A percentile compares a stretch with the other conserved stretches of the same genome.
These are phyloP conservation scores for Coemansia sp. DNA, from an alignment of 192 early-diverging fungal species.

Conservation along the genomic window DNA sequence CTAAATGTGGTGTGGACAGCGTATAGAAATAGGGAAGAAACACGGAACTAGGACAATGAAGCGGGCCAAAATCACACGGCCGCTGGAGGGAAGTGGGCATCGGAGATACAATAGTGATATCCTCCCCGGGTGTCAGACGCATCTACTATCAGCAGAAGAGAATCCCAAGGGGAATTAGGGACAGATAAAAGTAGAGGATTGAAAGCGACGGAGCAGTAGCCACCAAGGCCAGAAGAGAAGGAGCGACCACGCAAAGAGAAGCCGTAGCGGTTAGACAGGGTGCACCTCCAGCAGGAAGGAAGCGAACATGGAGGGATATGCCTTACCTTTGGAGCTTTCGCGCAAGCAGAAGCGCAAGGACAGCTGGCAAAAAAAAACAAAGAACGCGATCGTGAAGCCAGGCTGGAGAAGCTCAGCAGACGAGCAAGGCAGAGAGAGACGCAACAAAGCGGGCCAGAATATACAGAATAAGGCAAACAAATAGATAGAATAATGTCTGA, in stretches of 20 bases:
- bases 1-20: background rate
- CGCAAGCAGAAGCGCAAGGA: background rate
- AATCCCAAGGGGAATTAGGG: slow-evolving; percentile 2
- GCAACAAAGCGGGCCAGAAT: background rate
- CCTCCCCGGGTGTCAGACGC: background rate
- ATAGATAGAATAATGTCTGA: background rate
- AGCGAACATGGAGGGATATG: background rate
- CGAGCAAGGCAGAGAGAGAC: background rate
- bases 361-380: background rate
- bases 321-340: slow-evolving; percentile 8
- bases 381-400: slow-evolving; percentile 4
- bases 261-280: background rate
- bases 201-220: no score
- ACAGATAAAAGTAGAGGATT: background rate
- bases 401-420: background rate
- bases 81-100: background rate
- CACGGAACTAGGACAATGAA: background rate
- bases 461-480: background rate
- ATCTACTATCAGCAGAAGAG: background rate
- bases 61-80: background rate
- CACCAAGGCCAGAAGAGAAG: background rate
- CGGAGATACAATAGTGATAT: slow-evolving; percentile 7
- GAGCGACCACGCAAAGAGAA: background rate
- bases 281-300: background rate
- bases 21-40: background rate